Percentiles rank a stretch among this genome's conserved stretches.
Conservation (phyloP, 768 basidiomycete genomes). For the Pleurotus sapidus region DNA sequence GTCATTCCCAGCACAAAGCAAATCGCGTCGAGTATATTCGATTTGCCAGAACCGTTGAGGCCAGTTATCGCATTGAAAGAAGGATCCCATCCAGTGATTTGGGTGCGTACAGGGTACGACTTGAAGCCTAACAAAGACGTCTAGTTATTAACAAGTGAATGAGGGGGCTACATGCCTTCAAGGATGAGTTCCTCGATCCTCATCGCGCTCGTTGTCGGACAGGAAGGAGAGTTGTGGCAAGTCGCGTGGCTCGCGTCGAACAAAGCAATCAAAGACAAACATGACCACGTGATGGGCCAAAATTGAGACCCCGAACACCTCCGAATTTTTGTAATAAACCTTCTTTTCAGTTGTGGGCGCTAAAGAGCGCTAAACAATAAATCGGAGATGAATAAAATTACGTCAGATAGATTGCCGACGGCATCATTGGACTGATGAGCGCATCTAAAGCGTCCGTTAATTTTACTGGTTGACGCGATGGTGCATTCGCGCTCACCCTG, state of each 20-base stretch:
- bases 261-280: not conserved
- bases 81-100: conserved; percentile 94
- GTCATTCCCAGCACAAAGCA: conserved; percentile 98
- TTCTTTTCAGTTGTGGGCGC: not conserved
- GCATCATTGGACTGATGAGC: no score
- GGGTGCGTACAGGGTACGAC: conserved; percentile 94
- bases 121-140: conserved; percentile 73
- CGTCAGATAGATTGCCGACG: not conserved
- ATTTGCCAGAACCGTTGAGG: conserved; percentile 94
- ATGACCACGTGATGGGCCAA: not conserved
- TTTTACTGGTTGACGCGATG: no score
- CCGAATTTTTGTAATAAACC: not conserved
- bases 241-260: not conserved
- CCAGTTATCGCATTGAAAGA: conserved; percentile 99
- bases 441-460: no score
- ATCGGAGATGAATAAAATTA: not conserved
- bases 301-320: conserved; percentile 4
- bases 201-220: conserved; percentile 40
- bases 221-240: not conserved
- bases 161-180: conserved; percentile 55
- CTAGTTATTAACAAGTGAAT: not conserved
- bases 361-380: not conserved
- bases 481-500: no score
- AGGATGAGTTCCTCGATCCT: conserved; percentile 94
- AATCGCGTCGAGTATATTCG: conserved; percentile 98